A percentile compares a stretch with the other conserved stretches of the same genome.
Conservation (phyloP, 2,329 filamentous ascomycete species). For the Proliferodiscus dingleyae region DNA sequence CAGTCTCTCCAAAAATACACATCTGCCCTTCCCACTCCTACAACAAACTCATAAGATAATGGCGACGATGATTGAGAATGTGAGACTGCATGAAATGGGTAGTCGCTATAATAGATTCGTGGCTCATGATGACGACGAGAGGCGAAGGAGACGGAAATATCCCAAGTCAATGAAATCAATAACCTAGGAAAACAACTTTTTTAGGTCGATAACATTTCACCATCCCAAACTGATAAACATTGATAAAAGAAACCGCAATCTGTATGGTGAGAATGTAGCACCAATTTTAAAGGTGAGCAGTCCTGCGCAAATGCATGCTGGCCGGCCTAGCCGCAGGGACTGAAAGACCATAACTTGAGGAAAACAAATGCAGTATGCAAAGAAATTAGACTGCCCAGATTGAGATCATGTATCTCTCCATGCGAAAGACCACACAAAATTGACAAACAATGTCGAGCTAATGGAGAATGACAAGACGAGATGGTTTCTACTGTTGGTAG, state of each 20-base stretch:
- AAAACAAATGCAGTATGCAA: conserved; percentile 23
- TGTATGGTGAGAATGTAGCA: conserved; percentile 20
- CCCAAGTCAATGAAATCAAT: conserved; percentile 26
- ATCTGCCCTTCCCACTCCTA: conserved; percentile 12
- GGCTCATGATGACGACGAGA: conserved; percentile 30
- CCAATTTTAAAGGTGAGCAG: conserved; percentile 25
- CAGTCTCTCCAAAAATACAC: conserved; percentile 15
- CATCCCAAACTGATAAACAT: conserved; percentile 28
- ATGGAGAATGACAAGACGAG: conserved; percentile 8
- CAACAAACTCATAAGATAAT: conserved; percentile 5
- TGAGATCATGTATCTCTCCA: conserved; percentile 23
- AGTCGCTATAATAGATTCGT: conserved; percentile 37
- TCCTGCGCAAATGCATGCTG: conserved; percentile 28
- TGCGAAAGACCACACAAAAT: conserved; percentile 15
- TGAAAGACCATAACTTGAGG: conserved; percentile 16
- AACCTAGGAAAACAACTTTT: conserved; percentile 32
- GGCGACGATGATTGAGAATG: conserved; percentile 18
- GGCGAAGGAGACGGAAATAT: conserved; percentile 25
- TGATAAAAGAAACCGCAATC: conserved; percentile 24
- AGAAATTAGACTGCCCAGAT: conserved; percentile 20
- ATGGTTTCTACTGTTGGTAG: conserved; percentile 51
- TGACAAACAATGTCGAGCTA: conserved; percentile 12
- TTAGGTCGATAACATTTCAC: conserved; percentile 27
- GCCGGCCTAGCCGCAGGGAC: conserved; percentile 23
- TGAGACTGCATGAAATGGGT: no score